phyloP scores from a whole-genome alignment of 495 filamentous ascomycete species.

The Parathielavia appendiculata region DNA sequence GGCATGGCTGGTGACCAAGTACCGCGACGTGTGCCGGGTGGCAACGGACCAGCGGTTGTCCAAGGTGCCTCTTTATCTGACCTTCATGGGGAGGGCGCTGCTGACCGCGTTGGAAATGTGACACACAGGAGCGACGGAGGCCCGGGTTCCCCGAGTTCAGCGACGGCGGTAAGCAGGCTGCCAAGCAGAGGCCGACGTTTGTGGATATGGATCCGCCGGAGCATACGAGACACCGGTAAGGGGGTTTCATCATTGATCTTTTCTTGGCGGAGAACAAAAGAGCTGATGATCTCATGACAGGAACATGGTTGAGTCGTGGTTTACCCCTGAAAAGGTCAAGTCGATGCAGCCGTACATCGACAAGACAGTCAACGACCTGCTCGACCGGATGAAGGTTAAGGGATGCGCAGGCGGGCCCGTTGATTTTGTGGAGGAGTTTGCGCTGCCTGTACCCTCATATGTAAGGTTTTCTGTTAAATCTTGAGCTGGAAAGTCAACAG shows the following conservation, averaged over 20 bases:
- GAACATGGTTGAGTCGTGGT: constrained; percentile 41
- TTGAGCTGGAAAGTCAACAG: neutral
- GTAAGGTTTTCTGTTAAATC: constrained; percentile 19
- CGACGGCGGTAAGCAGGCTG: constrained; percentile 38
- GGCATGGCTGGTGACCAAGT: constrained; percentile 44
- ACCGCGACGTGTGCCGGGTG: constrained; percentile 41
- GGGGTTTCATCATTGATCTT: constrained; percentile 1
- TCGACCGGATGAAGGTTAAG: constrained; percentile 34
- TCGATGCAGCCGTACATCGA: constrained; percentile 40
- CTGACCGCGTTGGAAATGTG: neutral
- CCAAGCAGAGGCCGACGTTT: constrained; percentile 43
- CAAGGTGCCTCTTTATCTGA: constrained; percentile 22
- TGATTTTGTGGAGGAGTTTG: constrained; percentile 42
- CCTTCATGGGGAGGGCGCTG: neutral
- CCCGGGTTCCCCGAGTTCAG: constrained; percentile 45
- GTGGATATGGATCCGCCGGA: constrained; percentile 47
- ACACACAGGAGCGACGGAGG: constrained; percentile 31
- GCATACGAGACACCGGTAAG: constrained; percentile 37
- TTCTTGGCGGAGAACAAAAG: neutral
- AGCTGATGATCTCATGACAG: constrained; percentile 12
- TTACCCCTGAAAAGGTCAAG: constrained; percentile 35
- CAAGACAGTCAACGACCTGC: constrained; percentile 38
- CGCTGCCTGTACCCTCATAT: constrained; percentile 41
- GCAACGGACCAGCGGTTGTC: constrained; percentile 40
- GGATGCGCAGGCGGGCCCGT: constrained; percentile 31